Evolutionary conservation across 2,329 filamentous ascomycete species (phyloP).

Genomic region (Apiospora marii): DNA sequence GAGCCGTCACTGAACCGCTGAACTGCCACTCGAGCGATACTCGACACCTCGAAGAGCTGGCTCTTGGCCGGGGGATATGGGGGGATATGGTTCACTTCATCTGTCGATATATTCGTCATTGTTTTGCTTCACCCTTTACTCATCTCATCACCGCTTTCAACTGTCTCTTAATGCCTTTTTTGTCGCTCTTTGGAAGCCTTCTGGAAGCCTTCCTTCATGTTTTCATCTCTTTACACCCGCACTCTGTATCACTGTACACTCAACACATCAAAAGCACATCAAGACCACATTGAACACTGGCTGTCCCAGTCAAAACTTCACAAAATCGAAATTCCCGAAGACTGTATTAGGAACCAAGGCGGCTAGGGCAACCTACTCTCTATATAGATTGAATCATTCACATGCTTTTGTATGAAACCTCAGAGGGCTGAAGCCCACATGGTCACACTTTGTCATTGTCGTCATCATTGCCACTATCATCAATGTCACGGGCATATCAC

Average conservation of each 20-base stretch:
- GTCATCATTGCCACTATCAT: not conserved
- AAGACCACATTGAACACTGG: not conserved
- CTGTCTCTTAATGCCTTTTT: conserved; percentile 13
- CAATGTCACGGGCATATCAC: not conserved
- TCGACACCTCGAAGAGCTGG: not conserved
- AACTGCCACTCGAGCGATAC: not conserved
- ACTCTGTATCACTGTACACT: not conserved
- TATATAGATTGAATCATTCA: conserved; percentile 14
- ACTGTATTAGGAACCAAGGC: conserved; percentile 13
- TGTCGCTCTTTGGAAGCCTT: conserved; percentile 6
- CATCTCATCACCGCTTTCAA: conserved; percentile 31
- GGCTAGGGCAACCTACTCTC: conserved; percentile 17
- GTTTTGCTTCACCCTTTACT: conserved; percentile 24
- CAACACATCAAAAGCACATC: not conserved
- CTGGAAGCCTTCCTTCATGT: not conserved
- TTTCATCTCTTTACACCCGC: conserved; percentile 4
- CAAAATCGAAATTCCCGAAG: conserved; percentile 1
- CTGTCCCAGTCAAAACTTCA: not conserved
- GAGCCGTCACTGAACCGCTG: not conserved
- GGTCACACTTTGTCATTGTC: not conserved
- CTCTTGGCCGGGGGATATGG: conserved; percentile 14
- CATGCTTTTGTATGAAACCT: not conserved
- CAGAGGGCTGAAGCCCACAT: not conserved
- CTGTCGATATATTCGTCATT: conserved; percentile 25
- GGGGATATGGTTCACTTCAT: conserved; percentile 26